Evolutionary conservation across 164 flowering plant genomes (phyloP).

Genomic region (Vitis labrusca): DNA sequence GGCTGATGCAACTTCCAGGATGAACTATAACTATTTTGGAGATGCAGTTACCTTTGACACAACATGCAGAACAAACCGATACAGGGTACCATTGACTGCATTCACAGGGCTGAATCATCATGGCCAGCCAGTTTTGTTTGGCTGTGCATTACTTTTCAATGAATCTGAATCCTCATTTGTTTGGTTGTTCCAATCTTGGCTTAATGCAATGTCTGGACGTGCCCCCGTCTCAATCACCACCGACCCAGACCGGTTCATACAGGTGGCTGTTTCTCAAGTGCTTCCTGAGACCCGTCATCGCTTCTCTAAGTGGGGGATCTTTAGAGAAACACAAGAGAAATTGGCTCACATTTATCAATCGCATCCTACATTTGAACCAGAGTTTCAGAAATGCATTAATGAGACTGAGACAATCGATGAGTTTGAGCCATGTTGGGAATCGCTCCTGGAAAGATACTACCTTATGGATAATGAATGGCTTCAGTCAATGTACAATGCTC

Average conservation of each 20-base stretch:
- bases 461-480: constrained; percentile 48
- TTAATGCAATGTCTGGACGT: constrained; percentile 39
- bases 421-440: constrained; percentile 43
- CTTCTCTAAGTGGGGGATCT: constrained; percentile 30
- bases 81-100: constrained; percentile 36
- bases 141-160: constrained; percentile 41
- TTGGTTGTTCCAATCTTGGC: constrained; percentile 47
- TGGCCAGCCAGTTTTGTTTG: constrained; percentile 50
- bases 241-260: constrained; percentile 33
- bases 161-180: constrained; percentile 39
- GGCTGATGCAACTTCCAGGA: constrained; percentile 40
- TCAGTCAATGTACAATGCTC: constrained; percentile 37
- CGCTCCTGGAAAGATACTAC: constrained; percentile 30
- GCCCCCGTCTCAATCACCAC: constrained; percentile 42
- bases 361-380: constrained; percentile 37
- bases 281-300: constrained; percentile 45
- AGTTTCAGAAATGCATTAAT: constrained; percentile 36
- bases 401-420: constrained; percentile 37
- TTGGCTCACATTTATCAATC: constrained; percentile 39
- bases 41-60: constrained; percentile 41
- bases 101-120: constrained; percentile 46
- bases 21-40: constrained; percentile 41
- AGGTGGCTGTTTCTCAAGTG: constrained; percentile 33
- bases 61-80: constrained; percentile 26
- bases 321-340: constrained; percentile 42